These are phyloP conservation scores for Alloascoidea africana DNA, from an alignment of 805 yeast species.

Conservation along the genomic window DNA sequence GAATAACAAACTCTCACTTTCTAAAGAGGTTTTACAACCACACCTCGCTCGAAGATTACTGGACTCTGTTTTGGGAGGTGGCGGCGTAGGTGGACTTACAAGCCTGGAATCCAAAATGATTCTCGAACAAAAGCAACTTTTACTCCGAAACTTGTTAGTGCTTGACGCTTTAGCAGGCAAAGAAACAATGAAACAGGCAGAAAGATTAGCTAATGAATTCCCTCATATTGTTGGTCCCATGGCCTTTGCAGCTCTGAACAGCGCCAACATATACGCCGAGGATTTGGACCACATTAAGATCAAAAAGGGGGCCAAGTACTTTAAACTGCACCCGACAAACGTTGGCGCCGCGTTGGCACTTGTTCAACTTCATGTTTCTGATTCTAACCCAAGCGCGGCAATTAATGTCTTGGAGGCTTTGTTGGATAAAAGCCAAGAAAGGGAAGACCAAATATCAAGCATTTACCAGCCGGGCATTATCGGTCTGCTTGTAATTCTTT, in stretches of 20 bases:
- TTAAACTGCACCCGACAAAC: constrained; percentile 14
- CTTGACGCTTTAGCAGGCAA: constrained; percentile 23
- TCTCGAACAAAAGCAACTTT: constrained; percentile 16
- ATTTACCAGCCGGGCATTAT: constrained; percentile 30
- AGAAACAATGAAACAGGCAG: constrained; percentile 9
- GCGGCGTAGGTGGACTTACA: too few species aligned
- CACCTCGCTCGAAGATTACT: too few species aligned
- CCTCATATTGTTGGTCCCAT: constrained; percentile 7
- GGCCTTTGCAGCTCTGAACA: constrained; percentile 7
- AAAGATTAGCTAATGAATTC: constrained; percentile 7
- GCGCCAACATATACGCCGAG: constrained; percentile 7
- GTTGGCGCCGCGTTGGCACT: constrained; percentile 13
- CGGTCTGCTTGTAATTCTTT: constrained; percentile 32
- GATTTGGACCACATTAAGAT: constrained; percentile 11
- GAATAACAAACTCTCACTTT: constrained; percentile 22
- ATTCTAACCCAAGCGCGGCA: constrained; percentile 13
- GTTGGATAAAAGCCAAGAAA: constrained; percentile 6
- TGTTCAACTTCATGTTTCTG: constrained; percentile 12
- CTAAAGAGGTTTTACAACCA: too few species aligned
- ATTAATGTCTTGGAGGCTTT: constrained; percentile 14
- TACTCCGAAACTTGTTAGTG: constrained; percentile 24
- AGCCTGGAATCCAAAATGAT: too few species aligned
- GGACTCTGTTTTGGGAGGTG: too few species aligned
- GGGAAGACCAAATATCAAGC: constrained; percentile 5
- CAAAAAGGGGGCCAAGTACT: constrained; percentile 14